Evolutionary conservation across 495 filamentous ascomycete genomes (phyloP), one percentile per base, ranked within the genome.

Genomic region (Aspergillus ellipticus): DNA sequence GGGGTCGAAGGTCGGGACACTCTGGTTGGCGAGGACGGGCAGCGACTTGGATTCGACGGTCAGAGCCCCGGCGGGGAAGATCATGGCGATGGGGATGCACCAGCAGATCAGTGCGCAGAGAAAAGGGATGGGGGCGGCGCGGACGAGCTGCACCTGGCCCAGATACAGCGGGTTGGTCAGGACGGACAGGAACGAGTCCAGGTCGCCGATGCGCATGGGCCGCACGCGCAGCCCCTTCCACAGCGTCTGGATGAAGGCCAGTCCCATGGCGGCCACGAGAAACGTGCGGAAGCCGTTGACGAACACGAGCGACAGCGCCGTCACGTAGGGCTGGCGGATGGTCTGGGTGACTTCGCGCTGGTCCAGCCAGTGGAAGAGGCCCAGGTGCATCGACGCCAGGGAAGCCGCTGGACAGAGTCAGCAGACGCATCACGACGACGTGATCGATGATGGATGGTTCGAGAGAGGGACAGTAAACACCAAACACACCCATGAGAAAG

Each of bases 21-120:
- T 24, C 15, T 51, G 45, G 20, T 46, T 42, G 19, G 13, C 21
- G 5, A 39, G n/a, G 2, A 37, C 16, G 5, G 15, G 22, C 22
- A 51, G 22, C 13, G 35, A 28, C 24, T 45, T 37, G 7, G 54
- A n/a, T 42, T 57, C 54, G 11, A 57, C 48, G 11, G 54, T 57
- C 31, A 57, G 26, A 9, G 54, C 54, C 15, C 54, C 54, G 6
- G 48, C 45, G 4, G 54, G 54, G 29, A 57, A 57, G 20, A 57
- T 42, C 54, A 57, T 57, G 21, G 54, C 54, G 47, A 57, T 45
- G 22, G 54, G 54, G 16, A 57, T 39, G 31, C 35, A 57, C 54
- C 54, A 57, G 17, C 37, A 50, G 26, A 57, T 10, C 22, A 57
- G 6, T 9, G 54, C 54, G 28, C 54, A 57, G 31, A 57, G 47